A percentile compares a stretch with the other conserved stretches of the same genome.
Evolutionary conservation across 73 alveolate species (phyloP).

Genomic region (Urostyla sp.): DNA sequence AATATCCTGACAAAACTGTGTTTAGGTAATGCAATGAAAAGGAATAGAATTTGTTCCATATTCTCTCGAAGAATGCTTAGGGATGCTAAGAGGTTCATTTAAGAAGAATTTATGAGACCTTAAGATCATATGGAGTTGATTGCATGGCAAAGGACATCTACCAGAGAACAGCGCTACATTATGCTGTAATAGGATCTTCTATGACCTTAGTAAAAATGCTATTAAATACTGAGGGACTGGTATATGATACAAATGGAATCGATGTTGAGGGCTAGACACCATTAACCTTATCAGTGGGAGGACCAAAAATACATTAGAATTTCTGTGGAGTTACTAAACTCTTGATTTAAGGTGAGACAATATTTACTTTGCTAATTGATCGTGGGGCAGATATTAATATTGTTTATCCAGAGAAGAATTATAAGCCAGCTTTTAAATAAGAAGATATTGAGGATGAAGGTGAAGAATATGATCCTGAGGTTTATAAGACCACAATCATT

Average conservation of each 20-base stretch:
- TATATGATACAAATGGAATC: slow-evolving; percentile 52
- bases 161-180: slow-evolving; percentile 76
- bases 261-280: slow-evolving; percentile 60
- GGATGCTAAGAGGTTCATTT: slow-evolving; percentile 13
- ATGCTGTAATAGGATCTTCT: slow-evolving; percentile 65
- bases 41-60: slow-evolving; percentile 75
- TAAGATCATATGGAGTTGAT: slow-evolving; percentile 69
- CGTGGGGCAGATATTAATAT: slow-evolving; percentile 51
- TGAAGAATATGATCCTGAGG: slow-evolving; percentile 15
- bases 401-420: slow-evolving; percentile 29
- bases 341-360: neutral
- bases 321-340: neutral
- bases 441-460: slow-evolving; percentile 7
- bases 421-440: slow-evolving; percentile 38
- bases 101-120: slow-evolving; percentile 52
- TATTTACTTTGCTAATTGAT: slow-evolving; percentile 3
- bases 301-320: neutral
- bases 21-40: slow-evolving; percentile 54
- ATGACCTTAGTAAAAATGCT: slow-evolving; percentile 40
- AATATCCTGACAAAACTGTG: slow-evolving; percentile 65
- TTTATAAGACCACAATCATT: too few relatives aligned
- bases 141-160: slow-evolving; percentile 56
- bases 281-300: slow-evolving; percentile 5
- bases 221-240: slow-evolving; percentile 34
- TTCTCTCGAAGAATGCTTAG: slow-evolving; percentile 68